phyloP scores from a whole-genome alignment of 1,284 basidiomycete species.

The Ganoderma resinaceum region DNA sequence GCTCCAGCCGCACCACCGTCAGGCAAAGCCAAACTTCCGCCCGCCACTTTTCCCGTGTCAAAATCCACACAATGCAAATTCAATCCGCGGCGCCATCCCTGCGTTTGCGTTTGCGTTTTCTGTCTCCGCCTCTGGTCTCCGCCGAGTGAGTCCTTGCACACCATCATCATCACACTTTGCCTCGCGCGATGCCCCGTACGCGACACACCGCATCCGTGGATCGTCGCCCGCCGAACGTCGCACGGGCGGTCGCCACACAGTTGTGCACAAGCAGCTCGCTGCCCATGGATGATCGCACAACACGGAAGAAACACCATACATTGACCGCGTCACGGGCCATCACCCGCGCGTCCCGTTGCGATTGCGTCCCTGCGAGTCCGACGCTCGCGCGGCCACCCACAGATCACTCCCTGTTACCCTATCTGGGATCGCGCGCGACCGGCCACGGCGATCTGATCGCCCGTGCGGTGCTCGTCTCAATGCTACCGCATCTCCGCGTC shows the following conservation, averaged over 20 bases:
- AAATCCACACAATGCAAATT: not conserved
- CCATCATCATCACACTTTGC: not conserved
- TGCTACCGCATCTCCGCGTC: not conserved
- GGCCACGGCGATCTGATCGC: not conserved
- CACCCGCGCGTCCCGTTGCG: not conserved
- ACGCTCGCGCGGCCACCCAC: not conserved
- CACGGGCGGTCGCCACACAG: too few species aligned
- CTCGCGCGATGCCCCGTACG: not conserved
- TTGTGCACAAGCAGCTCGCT: not conserved
- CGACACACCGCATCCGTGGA: slow-evolving; percentile 3
- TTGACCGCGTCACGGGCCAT: not conserved
- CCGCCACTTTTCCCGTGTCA: not conserved
- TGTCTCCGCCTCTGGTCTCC: not conserved
- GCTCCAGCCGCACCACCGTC: not conserved
- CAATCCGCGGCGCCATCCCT: not conserved
- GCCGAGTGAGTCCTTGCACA: not conserved
- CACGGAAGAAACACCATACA: too few species aligned
- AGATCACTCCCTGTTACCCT: slow-evolving; percentile 1
- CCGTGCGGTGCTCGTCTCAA: not conserved
- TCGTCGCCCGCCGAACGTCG: not conserved
- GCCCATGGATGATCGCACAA: too few species aligned
- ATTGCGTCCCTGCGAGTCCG: not conserved
- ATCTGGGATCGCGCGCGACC: not conserved
- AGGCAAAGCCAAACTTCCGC: not conserved
- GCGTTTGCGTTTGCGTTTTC: not conserved